Percentiles rank a stretch among this genome's conserved stretches.
These are phyloP conservation scores for Raphanus hybrid DNA, from an alignment of 441 rosid genomes.

Conservation along the genomic window DNA sequence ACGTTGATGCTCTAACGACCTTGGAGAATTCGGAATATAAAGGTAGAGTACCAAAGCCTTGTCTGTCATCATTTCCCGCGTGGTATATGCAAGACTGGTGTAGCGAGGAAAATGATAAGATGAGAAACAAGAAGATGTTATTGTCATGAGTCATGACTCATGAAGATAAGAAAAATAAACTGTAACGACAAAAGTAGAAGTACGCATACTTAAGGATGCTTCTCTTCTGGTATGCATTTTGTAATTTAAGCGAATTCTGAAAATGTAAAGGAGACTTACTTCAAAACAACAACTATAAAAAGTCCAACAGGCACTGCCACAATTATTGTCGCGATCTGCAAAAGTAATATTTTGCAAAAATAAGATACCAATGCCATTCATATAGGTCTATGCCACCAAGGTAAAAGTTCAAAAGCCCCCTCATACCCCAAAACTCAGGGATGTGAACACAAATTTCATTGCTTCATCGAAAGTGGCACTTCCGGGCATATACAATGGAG, in stretches of 20 bases:
- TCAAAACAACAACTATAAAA: slow-evolving; percentile 77
- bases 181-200: not conserved
- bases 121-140: slow-evolving; percentile 22
- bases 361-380: too few species aligned
- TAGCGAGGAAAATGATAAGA: not conserved
- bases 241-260: not conserved
- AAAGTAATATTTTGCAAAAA: slow-evolving; percentile 31
- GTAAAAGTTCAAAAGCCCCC: slow-evolving; percentile 27
- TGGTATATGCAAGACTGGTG: slow-evolving; percentile 73
- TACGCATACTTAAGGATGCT: slow-evolving; percentile 2
- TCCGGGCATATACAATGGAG: slow-evolving; percentile 55
- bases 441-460: slow-evolving; percentile 64
- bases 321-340: slow-evolving; percentile 77
- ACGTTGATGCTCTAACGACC: slow-evolving; percentile 1
- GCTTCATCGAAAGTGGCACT: slow-evolving; percentile 50
- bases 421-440: slow-evolving; percentile 70
- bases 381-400: not conserved
- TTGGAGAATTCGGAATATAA: not conserved
- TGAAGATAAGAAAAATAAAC: too few species aligned
- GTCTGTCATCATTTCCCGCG: slow-evolving; percentile 85
- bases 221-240: slow-evolving; percentile 12
- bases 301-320: slow-evolving; percentile 93
- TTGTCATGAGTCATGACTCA: not conserved
- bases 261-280: slow-evolving; percentile 55
- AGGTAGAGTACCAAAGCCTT: slow-evolving; percentile 68